Conservation (phyloP, 768 basidiomycete species). For the Crepidotus variabilis region DNA sequence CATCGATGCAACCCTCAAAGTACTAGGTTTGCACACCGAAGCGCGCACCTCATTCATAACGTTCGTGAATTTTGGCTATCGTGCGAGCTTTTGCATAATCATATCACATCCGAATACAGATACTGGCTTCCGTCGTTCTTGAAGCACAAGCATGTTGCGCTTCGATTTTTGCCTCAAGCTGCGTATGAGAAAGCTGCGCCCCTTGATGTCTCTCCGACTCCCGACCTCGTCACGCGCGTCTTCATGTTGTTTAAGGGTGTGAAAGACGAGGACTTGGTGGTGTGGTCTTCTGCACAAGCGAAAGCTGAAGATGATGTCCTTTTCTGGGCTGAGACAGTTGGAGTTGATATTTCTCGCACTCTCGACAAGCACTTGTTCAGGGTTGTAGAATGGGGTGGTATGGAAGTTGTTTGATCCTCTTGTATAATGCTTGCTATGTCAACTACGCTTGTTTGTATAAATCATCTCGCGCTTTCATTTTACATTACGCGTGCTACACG, state of each 20-base stretch:
- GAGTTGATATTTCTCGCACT: conserved; percentile 23
- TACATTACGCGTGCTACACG: too few species aligned
- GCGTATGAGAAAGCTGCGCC: conserved; percentile 37
- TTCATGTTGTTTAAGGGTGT: conserved; percentile 47
- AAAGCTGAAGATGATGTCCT: conserved; percentile 18
- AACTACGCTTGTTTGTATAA: too few species aligned
- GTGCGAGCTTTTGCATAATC: neutral
- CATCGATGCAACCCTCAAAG: conserved; percentile 26
- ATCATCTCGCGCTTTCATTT: too few species aligned
- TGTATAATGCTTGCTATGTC: too few species aligned
- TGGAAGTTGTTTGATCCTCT: conserved; percentile 28
- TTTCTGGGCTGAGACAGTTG: conserved; percentile 31
- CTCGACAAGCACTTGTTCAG: conserved; percentile 28
- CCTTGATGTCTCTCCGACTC: conserved; percentile 32
- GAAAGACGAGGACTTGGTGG: conserved; percentile 10
- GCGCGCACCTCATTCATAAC: conserved; percentile 36
- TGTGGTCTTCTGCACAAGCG: conserved; percentile 23
- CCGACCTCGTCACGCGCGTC: conserved; percentile 39
- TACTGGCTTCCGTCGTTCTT: conserved; percentile 43
- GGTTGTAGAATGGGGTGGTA: conserved; percentile 46
- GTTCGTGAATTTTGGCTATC: conserved; percentile 16
- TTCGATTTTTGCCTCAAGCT: conserved; percentile 42
- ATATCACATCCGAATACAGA: conserved; percentile 11
- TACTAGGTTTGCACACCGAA: conserved; percentile 34
- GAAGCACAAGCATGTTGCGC: conserved; percentile 34